Percentiles rank a stretch among this genome's conserved stretches.
Evolutionary conservation across 768 basidiomycete species (phyloP).

Genomic region (Lactarius quietus): DNA sequence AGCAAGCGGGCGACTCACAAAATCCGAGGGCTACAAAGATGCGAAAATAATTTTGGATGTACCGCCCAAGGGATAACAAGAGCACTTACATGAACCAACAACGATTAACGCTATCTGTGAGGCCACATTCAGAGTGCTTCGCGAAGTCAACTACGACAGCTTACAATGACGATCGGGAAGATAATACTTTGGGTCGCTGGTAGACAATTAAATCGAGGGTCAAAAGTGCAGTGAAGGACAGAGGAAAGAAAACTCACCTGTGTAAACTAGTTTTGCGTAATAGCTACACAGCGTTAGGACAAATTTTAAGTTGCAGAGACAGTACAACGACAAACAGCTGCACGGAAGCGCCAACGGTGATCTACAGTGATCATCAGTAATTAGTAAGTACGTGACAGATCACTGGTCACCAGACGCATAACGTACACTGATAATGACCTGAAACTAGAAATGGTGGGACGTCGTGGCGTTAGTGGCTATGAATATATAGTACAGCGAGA

Average conservation of each 20-base stretch:
- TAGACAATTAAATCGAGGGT: no score
- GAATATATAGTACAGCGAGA: background rate
- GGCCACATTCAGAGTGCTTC: background rate
- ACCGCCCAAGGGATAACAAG: background rate
- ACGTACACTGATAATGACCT: background rate
- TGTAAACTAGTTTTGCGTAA: background rate
- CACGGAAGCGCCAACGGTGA: background rate
- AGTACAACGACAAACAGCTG: background rate
- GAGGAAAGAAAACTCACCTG: background rate
- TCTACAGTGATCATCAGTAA: no score
- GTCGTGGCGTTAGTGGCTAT: background rate
- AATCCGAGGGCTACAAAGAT: background rate
- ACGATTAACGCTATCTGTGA: background rate
- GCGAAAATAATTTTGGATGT: background rate
- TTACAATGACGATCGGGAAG: background rate
- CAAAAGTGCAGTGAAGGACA: background rate
- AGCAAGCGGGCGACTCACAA: background rate
- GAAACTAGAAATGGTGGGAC: background rate
- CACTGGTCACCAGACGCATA: background rate
- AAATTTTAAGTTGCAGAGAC: background rate
- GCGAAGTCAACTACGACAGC: background rate
- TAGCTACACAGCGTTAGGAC: background rate
- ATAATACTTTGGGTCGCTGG: background rate
- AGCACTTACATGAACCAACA: background rate
- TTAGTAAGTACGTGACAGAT: background rate